Percentiles rank a stretch among this genome's conserved stretches.
Evolutionary conservation across 2,329 filamentous ascomycete genomes (phyloP).

Genomic region (Scytalidium lignicola): DNA sequence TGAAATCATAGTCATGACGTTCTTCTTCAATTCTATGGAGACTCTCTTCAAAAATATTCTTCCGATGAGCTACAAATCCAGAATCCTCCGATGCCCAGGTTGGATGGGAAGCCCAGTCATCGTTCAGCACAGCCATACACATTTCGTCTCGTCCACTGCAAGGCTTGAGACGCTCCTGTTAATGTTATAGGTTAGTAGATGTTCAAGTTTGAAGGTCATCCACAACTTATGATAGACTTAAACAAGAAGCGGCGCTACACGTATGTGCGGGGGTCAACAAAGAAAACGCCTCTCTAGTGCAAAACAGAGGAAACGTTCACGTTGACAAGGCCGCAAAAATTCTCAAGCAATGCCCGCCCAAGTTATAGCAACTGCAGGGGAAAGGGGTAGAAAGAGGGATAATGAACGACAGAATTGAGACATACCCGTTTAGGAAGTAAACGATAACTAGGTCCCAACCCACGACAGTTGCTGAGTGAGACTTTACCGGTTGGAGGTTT

Average conservation of each 20-base stretch:
- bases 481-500: constrained; percentile 73
- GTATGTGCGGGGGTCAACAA: too few relatives aligned
- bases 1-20: constrained; percentile 96
- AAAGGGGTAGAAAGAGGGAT: not conserved
- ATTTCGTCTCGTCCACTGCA: constrained; percentile 95
- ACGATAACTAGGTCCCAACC: constrained; percentile 92
- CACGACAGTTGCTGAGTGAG: constrained; percentile 91
- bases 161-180: constrained; percentile 74
- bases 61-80: constrained; percentile 94
- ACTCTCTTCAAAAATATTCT: constrained; percentile 92
- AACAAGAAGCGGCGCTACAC: too few relatives aligned
- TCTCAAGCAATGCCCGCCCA: too few relatives aligned
- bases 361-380: too few relatives aligned
- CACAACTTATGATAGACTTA: too few relatives aligned
- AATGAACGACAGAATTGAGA: constrained; percentile 11
- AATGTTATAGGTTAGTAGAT: not conserved
- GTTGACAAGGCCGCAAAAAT: too few relatives aligned
- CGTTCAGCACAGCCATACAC: constrained; percentile 88
- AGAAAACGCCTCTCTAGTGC: too few relatives aligned
- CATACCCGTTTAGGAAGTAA: constrained; percentile 75
- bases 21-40: constrained; percentile 97
- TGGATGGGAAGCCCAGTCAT: constrained; percentile 97
- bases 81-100: constrained; percentile 99
- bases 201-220: not conserved
- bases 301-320: too few relatives aligned